Percentiles rank a stretch among this genome's conserved stretches.
These are phyloP conservation scores for Zopfochytrium polystomum DNA, from an alignment of 371 early-diverging fungal genomes.

Conservation along the genomic window DNA sequence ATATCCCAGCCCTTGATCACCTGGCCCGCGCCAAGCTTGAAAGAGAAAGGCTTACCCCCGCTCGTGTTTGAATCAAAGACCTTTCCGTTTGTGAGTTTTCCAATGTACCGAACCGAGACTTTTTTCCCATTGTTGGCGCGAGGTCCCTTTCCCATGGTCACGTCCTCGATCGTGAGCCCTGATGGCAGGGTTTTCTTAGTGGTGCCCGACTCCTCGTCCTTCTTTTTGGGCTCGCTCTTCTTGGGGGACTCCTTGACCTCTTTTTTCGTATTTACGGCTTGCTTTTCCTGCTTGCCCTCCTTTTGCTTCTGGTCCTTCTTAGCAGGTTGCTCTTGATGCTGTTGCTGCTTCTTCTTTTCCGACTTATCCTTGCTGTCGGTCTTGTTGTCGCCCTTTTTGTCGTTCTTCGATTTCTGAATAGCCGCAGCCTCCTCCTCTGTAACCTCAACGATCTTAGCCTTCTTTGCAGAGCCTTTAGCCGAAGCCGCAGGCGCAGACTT, in stretches of 20 bases:
- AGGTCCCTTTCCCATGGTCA: slow-evolving; percentile 70
- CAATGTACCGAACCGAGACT: slow-evolving; percentile 86
- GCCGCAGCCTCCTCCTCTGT: slow-evolving; percentile 42
- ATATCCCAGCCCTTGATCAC: slow-evolving; percentile 95
- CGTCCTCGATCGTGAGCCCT: slow-evolving; percentile 81
- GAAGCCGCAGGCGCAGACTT: slow-evolving; percentile 34
- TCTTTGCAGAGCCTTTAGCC: slow-evolving; percentile 32
- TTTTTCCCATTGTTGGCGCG: slow-evolving; percentile 77
- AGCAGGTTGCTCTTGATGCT: background rate
- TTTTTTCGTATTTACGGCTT: slow-evolving; percentile 38
- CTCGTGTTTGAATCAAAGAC: slow-evolving; percentile 89
- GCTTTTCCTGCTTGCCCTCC: slow-evolving; percentile 12
- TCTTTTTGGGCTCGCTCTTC: slow-evolving; percentile 43
- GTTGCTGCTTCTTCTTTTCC: background rate
- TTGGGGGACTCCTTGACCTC: slow-evolving; percentile 48
- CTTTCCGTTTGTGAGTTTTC: slow-evolving; percentile 84
- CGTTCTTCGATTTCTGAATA: background rate
- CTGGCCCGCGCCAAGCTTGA: slow-evolving; percentile 83
- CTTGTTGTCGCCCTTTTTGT: background rate
- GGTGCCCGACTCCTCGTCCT: slow-evolving; percentile 30
- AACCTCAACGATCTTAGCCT: slow-evolving; percentile 35
- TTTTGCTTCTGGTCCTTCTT: slow-evolving; percentile 25
- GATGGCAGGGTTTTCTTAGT: slow-evolving; percentile 58
- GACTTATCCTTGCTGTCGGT: background rate
- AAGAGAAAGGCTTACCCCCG: slow-evolving; percentile 88